Percentiles rank a stretch among this genome's conserved stretches.
These are phyloP conservation scores for Ophiocordyceps polyrhachis-furcata DNA, from an alignment of 2,329 filamentous ascomycete genomes.

Conservation along the genomic window DNA sequence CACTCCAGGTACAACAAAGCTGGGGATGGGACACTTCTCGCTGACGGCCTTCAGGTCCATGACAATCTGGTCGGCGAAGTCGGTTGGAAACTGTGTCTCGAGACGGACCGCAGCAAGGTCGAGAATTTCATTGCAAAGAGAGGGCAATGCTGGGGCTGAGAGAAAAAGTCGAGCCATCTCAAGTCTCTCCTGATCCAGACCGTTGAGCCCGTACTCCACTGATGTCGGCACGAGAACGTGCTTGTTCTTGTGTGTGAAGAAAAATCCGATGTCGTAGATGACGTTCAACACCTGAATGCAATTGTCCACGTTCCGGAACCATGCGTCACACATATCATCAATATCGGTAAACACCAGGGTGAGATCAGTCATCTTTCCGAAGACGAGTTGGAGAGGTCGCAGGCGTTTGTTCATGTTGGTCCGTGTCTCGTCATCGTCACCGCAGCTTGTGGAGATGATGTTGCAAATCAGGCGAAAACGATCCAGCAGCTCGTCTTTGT, in stretches of 20 bases:
- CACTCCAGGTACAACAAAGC: conserved; percentile 9
- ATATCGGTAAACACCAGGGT: not conserved
- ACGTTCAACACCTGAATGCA: conserved; percentile 6
- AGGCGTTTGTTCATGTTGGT: conserved; percentile 9
- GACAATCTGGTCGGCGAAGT: conserved; percentile 10
- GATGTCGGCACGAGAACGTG: conserved; percentile 8
- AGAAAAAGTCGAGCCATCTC: conserved; percentile 9
- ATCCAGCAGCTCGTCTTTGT: conserved; percentile 8
- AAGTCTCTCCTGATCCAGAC: conserved; percentile 5
- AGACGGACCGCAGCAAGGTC: conserved; percentile 1
- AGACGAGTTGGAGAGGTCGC: conserved; percentile 5
- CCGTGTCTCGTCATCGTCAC: conserved; percentile 3
- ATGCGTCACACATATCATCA: conserved; percentile 7
- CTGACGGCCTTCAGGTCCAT: conserved; percentile 13
- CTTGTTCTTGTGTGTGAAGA: conserved; percentile 10
- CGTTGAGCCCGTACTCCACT: conserved; percentile 7
- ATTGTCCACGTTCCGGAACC: conserved; percentile 5
- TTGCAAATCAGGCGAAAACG: conserved; percentile 7
- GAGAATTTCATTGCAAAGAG: conserved; percentile 10
- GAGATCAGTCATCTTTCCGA: not conserved
- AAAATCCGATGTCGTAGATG: conserved; percentile 10
- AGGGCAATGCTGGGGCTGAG: conserved; percentile 8
- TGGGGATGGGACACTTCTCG: conserved; percentile 10
- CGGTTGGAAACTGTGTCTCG: conserved; percentile 5
- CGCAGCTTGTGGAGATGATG: conserved; percentile 2